A percentile compares a stretch with the other conserved stretches of the same genome.
These are phyloP conservation scores for Leishmania martiniquensis DNA, from an alignment of 208 protist genomes.

Conservation along the genomic window DNA sequence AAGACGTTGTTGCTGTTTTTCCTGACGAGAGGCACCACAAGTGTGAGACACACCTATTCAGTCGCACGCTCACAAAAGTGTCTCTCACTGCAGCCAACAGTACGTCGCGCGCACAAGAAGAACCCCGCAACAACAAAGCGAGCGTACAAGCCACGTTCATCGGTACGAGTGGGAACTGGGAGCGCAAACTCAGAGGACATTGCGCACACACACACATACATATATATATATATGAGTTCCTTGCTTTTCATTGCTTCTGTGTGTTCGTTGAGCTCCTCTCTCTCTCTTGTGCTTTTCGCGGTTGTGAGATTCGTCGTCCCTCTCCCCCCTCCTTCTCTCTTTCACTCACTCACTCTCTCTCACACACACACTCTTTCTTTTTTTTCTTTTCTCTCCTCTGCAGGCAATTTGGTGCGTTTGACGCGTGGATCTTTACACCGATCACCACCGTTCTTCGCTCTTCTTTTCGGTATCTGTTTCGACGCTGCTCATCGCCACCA, in stretches of 20 bases:
- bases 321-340: neutral
- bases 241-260: no score
- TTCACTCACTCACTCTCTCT: no score
- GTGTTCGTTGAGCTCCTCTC: neutral
- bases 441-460: neutral
- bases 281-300: neutral
- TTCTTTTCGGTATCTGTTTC: slow-evolving; percentile 3
- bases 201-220: no score
- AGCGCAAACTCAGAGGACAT: no score
- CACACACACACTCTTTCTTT: no score
- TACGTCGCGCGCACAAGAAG: neutral
- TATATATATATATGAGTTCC: no score
- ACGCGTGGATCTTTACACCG: no score
- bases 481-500: neutral
- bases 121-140: neutral
- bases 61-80: neutral
- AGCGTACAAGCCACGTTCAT: neutral
- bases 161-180: no score
- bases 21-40: neutral
- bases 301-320: neutral
- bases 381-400: no score
- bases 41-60: neutral
- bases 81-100: neutral
- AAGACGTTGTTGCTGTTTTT: neutral
- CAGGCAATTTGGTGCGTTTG: no score